phyloP scores from a whole-genome alignment of 345 rosid genomes.

The Trapa bicornis region DNA sequence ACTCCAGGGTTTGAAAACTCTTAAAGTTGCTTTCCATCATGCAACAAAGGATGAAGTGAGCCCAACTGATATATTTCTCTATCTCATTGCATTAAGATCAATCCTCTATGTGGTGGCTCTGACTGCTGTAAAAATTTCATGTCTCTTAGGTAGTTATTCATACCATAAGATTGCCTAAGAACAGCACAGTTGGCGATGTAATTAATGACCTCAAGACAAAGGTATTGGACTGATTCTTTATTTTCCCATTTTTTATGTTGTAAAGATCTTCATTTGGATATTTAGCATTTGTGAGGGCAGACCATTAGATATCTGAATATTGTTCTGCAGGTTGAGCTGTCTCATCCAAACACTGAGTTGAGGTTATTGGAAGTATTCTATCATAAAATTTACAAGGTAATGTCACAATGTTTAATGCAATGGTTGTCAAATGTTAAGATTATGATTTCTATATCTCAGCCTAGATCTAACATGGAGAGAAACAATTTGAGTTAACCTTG shows the following conservation, averaged over 20 bases:
- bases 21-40: constrained; percentile 67
- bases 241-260: background rate
- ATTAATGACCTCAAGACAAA: constrained; percentile 54
- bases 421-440: background rate
- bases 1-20: constrained; percentile 55
- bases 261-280: background rate
- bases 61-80: constrained; percentile 5
- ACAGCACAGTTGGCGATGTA: constrained; percentile 61
- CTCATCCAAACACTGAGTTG: constrained; percentile 53
- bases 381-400: constrained; percentile 70
- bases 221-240: constrained; percentile 16
- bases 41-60: constrained; percentile 58
- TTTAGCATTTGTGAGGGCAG: background rate
- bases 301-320: background rate
- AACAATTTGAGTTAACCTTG: background rate
- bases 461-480: background rate
- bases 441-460: background rate
- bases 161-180: constrained; percentile 54
- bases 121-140: constrained; percentile 8
- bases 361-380: constrained; percentile 62
- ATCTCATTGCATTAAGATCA: constrained; percentile 7
- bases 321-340: constrained; percentile 45
- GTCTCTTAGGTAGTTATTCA: constrained; percentile 45
- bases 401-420: background rate
- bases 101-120: constrained; percentile 8